These are phyloP conservation scores for Lepiota subincarnata DNA, from an alignment of 768 basidiomycete species.

Conservation along the genomic window DNA sequence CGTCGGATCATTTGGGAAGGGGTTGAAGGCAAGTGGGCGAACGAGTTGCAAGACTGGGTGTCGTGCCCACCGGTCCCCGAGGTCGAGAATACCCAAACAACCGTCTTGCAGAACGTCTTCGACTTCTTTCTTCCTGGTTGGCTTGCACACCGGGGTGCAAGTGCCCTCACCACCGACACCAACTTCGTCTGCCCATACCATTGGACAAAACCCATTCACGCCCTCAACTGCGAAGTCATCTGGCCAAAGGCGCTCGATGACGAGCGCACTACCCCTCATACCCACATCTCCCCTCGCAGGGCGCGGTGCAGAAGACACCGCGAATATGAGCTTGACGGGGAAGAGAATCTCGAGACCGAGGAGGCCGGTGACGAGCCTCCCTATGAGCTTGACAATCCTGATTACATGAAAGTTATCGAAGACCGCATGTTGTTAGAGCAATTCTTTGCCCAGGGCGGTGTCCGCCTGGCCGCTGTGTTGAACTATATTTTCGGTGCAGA, in stretches of 20 bases:
- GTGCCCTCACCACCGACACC: constrained; percentile 23
- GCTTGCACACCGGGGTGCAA: constrained; percentile 15
- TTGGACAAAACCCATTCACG: constrained; percentile 72
- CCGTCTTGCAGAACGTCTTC: neutral
- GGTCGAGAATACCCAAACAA: neutral
- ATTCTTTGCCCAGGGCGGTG: constrained; percentile 76
- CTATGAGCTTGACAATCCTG: constrained; percentile 66
- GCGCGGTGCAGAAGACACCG: constrained; percentile 5
- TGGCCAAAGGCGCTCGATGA: constrained; percentile 72
- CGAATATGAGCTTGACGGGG: neutral
- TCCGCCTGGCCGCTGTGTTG: constrained; percentile 78
- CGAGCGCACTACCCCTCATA: constrained; percentile 10
- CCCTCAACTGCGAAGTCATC: constrained; percentile 77
- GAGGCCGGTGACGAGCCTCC: constrained; percentile 24
- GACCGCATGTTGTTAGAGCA: constrained; percentile 72
- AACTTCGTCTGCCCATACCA: constrained; percentile 64
- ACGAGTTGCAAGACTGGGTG: constrained; percentile 8
- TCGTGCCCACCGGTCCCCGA: constrained; percentile 6
- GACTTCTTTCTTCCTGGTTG: constrained; percentile 10
- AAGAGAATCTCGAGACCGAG: neutral
- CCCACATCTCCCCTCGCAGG: neutral
- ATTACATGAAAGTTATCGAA: constrained; percentile 69
- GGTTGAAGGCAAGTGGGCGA: constrained; percentile 4
- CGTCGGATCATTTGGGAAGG: constrained; percentile 21
- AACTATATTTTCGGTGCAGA: constrained; percentile 60